Evolutionary conservation across 169 alveolate species (phyloP).

Genomic region (Cyclospora cayetanensis): DNA sequence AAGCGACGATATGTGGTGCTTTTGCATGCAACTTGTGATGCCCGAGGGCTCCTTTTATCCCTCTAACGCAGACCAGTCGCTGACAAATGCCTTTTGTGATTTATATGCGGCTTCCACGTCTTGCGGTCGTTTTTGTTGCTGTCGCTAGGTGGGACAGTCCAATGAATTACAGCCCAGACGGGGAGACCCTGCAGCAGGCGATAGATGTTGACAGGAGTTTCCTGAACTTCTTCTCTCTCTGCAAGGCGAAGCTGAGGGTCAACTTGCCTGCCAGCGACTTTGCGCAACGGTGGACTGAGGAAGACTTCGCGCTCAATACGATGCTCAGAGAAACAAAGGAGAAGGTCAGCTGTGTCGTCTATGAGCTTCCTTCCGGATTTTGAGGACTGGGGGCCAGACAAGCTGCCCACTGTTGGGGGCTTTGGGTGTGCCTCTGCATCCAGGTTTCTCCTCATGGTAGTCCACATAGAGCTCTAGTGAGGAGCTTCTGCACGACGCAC

Average conservation of each 20-base stretch:
- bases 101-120: constrained; percentile 76
- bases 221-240: constrained; percentile 92
- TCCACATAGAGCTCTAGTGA: too few relatives aligned
- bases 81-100: too few relatives aligned
- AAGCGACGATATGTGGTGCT: too few relatives aligned
- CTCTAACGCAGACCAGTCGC: too few relatives aligned
- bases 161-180: constrained; percentile 91
- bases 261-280: constrained; percentile 17
- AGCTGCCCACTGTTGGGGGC: too few relatives aligned
- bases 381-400: neutral
- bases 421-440: too few relatives aligned
- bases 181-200: constrained; percentile 93
- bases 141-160: constrained; percentile 92
- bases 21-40: too few relatives aligned
- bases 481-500: too few relatives aligned
- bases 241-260: constrained; percentile 86
- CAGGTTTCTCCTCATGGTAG: too few relatives aligned
- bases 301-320: constrained; percentile 74
- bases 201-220: constrained; percentile 92
- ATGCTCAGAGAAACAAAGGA: constrained; percentile 75
- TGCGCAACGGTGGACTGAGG: constrained; percentile 78
- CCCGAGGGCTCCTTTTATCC: too few relatives aligned
- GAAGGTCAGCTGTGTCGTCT: constrained; percentile 48
- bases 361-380: neutral
- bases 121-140: constrained; percentile 67